Evolutionary conservation across 768 basidiomycete genomes (phyloP), one percentile per base, ranked within the genome.

Genomic region (Lentinus tigrinus): DNA sequence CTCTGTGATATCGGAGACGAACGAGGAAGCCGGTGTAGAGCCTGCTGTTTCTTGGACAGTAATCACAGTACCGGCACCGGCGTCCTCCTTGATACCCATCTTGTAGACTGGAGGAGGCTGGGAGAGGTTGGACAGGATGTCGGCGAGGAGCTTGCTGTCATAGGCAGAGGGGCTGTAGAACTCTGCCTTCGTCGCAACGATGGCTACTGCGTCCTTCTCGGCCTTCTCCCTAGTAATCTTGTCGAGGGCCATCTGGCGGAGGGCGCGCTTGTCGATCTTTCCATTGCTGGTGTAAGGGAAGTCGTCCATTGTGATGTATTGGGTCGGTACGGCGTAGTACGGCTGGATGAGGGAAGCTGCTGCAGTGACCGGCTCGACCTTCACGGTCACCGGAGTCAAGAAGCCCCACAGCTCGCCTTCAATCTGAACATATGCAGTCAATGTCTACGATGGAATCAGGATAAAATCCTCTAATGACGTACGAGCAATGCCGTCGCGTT

Each of bases 321-420:
- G 74, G 4, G 76, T 74, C 8, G 84, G 83, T 6, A 85, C 80
- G 10, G 83, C 84, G 64, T 85, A 85, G 65, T 84, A 82, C 5
- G 84, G 83, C 62, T 82, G 81, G 2, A 81, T 72, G 57, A 79
- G 77, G n/a, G 78, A 72, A 2, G 79, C 72, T n/a, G 78, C 77
- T 31, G 69, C 68, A 55, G 69, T 72, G 23, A 83, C 78, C n/a
- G 69, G 71, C 36, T 77, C 76, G 17, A 70, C 56, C 47, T 69
- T 65, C 7, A 74, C 70, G 27, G 58, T 66, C 8, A 65, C 62
- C 2, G 83, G 83, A 10, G 79, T 79, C 21, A 77, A 70, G 62
- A 83, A 84, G 9, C 83, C 84, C 81, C 82, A 84, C 9, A 85
- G 74, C 57, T 79, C 78, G 8, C 69, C 73, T 31, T 79, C 79